phyloP scores from a whole-genome alignment of 768 basidiomycete species.

The Auriscalpium orientale region DNA sequence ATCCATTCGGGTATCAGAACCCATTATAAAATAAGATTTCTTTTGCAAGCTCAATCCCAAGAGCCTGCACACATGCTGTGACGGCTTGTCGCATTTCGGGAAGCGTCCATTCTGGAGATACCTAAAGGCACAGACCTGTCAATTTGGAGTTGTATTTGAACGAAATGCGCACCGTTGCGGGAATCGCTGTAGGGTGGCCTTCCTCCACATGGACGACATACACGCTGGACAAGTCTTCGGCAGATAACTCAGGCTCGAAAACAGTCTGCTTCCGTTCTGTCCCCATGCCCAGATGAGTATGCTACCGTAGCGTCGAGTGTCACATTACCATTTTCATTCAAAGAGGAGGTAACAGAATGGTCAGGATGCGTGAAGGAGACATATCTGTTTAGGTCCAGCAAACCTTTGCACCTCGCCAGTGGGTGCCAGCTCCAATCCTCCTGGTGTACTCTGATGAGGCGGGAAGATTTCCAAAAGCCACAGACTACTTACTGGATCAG shows the following conservation, averaged over 20 bases:
- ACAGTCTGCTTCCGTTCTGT: not conserved
- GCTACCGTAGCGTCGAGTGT: not conserved
- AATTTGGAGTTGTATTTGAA: not conserved
- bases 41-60: conserved; percentile 19
- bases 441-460: conserved; percentile 28
- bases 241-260: not conserved
- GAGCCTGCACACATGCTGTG: conserved; percentile 10
- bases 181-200: not conserved
- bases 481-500: conserved; percentile 61
- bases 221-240: not conserved
- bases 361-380: conserved; percentile 62
- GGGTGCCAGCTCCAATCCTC: conserved; percentile 76
- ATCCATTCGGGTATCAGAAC: not conserved
- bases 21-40: conserved; percentile 20
- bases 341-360: conserved; percentile 28
- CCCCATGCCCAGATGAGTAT: not conserved
- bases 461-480: not conserved
- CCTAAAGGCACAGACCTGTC: not conserved
- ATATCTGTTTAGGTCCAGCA: conserved; percentile 65
- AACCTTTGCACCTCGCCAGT: conserved; percentile 44
- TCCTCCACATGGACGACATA: not conserved
- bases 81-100: conserved; percentile 9
- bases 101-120: conserved; percentile 11
- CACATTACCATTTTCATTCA: not conserved
- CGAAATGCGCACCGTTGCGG: conserved; percentile 5